phyloP scores from a whole-genome alignment of 768 basidiomycete genomes.

The Hydnum rufescens region DNA sequence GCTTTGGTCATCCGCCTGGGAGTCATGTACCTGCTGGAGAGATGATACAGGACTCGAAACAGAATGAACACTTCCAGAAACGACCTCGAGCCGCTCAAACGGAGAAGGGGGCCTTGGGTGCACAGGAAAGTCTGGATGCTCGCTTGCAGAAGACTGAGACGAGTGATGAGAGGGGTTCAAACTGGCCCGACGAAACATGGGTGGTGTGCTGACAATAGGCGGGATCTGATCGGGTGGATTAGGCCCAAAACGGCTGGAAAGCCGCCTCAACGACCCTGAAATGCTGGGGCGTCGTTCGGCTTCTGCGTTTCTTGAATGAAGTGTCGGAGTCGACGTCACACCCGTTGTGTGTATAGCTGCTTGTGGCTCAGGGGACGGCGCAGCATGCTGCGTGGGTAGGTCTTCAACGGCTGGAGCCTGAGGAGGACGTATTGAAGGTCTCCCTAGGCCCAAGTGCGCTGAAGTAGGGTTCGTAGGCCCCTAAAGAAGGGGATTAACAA shows the following conservation, averaged over 20 bases:
- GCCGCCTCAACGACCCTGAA: neutral
- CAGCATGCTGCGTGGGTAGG: too few species aligned
- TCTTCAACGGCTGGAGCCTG: too few species aligned
- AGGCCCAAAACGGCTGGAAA: neutral
- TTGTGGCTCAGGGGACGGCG: too few species aligned
- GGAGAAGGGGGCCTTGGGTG: neutral
- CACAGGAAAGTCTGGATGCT: neutral
- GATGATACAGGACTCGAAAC: neutral
- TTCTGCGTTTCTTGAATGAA: too few species aligned
- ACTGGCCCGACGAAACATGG: neutral
- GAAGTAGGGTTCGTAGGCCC: too few species aligned
- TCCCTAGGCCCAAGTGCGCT: too few species aligned
- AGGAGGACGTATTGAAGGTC: too few species aligned
- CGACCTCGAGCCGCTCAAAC: neutral
- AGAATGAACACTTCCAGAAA: neutral
- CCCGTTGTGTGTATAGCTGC: too few species aligned
- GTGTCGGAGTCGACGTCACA: too few species aligned
- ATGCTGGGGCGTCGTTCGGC: neutral
- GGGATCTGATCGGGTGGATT: neutral
- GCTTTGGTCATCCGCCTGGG: neutral
- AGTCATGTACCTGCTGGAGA: neutral
- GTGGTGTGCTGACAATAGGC: neutral
- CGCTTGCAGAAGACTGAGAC: too few species aligned
- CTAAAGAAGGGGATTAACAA: too few species aligned
- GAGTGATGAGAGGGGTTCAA: neutral